A percentile compares a stretch with the other conserved stretches of the same genome.
phyloP scores from a whole-genome alignment of 257 asterid species.

The Solanum rostratum region DNA sequence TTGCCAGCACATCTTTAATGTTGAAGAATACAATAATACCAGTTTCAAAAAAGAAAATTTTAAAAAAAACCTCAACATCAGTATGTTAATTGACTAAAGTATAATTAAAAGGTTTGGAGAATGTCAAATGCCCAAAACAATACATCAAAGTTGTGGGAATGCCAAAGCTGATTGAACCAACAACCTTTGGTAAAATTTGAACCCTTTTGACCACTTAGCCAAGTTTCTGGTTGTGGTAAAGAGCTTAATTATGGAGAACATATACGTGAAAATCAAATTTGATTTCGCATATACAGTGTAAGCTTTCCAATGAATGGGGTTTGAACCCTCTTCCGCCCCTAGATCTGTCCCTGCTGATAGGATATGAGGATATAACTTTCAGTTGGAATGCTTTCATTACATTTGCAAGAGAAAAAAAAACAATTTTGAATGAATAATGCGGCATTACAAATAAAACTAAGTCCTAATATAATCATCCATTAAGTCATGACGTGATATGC shows the following conservation, averaged over 20 bases:
- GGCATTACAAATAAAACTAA: neutral
- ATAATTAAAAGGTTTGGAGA: neutral
- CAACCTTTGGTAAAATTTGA: neutral
- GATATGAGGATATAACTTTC: neutral
- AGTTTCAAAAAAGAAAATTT: too few relatives aligned
- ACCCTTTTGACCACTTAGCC: neutral
- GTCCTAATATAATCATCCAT: neutral
- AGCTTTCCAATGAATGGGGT: neutral
- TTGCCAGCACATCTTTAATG: too few relatives aligned
- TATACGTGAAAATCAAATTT: neutral
- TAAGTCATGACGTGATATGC: neutral
- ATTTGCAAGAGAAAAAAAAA: neutral
- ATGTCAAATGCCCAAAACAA: neutral
- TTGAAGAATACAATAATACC: too few relatives aligned
- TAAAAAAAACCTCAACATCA: neutral
- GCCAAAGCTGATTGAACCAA: neutral
- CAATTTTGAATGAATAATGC: neutral
- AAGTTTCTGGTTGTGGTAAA: neutral
- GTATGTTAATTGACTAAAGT: neutral
- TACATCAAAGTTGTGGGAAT: neutral
- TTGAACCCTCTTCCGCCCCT: neutral
- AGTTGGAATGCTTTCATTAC: neutral
- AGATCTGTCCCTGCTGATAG: neutral
- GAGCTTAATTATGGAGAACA: neutral
- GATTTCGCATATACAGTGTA: neutral